Conservation (phyloP, 2,329 filamentous ascomycete species). For the Stagonosporopsis vannaccii region DNA sequence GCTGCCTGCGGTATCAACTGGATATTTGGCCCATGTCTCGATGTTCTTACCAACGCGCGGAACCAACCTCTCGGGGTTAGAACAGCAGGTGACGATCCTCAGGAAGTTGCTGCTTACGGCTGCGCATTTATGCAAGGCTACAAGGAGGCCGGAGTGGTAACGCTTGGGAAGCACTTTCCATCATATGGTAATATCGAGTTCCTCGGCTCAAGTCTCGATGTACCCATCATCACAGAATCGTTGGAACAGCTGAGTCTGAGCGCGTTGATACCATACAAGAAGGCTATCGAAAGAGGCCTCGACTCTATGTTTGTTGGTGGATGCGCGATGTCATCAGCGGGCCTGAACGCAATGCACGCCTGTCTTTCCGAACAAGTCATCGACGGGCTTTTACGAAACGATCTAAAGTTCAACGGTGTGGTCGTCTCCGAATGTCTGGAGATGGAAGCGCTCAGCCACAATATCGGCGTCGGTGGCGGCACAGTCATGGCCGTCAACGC, state of each 20-base stretch:
- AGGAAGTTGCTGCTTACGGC: constrained; percentile 92
- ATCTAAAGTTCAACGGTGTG: constrained; percentile 88
- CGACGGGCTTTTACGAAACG: constrained; percentile 84
- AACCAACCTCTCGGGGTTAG: constrained; percentile 91
- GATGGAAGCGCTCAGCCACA: constrained; percentile 94
- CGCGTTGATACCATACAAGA: constrained; percentile 88
- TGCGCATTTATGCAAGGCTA: constrained; percentile 92
- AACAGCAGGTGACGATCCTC: constrained; percentile 89
- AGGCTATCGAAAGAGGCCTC: constrained; percentile 83
- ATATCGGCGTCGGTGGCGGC: constrained; percentile 95
- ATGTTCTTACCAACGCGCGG: constrained; percentile 90
- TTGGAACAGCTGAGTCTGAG: constrained; percentile 91
- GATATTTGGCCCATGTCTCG: constrained; percentile 91
- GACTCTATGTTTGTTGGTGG: constrained; percentile 97
- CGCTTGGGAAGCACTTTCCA: constrained; percentile 94
- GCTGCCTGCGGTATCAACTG: constrained; percentile 94
- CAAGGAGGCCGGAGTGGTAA: constrained; percentile 86
- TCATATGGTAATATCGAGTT: constrained; percentile 97
- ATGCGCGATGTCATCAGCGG: constrained; percentile 88
- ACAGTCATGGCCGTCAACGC: constrained; percentile 98
- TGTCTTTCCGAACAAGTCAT: constrained; percentile 93
- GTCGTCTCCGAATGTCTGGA: constrained; percentile 95
- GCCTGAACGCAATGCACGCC: constrained; percentile 94
- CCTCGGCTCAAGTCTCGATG: constrained; percentile 86
- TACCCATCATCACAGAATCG: constrained; percentile 94